These are phyloP conservation scores for Cyclospora cayetanensis DNA, from an alignment of 169 alveolate species.

Conservation along the genomic window DNA sequence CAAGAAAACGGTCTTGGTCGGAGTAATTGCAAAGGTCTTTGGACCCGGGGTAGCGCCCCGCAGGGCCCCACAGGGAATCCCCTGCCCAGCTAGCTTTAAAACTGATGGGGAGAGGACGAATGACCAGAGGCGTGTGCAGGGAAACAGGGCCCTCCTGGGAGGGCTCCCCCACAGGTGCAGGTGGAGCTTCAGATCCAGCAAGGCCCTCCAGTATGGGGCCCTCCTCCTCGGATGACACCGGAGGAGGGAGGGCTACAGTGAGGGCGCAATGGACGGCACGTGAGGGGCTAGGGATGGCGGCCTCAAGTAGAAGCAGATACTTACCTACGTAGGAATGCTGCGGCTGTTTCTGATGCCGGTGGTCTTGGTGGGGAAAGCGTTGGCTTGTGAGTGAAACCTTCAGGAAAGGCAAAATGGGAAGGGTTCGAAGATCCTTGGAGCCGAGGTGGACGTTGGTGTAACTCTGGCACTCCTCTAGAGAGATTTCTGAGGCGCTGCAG, in stretches of 20 bases:
- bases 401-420: slow-evolving; percentile 18
- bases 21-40: not conserved
- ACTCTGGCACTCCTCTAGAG: not conserved
- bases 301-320: slow-evolving; percentile 46
- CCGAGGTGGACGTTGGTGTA: not conserved
- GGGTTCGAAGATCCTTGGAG: not conserved
- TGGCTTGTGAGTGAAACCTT: not conserved
- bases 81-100: slow-evolving; percentile 2
- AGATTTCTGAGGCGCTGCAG: not conserved
- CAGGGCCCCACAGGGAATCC: not conserved
- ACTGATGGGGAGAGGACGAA: not conserved
- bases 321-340: not conserved
- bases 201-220: not conserved
- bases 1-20: not conserved
- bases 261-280: slow-evolving; percentile 28
- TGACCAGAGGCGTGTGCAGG: not conserved
- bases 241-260: not conserved
- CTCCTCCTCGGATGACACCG: not conserved
- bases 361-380: not conserved
- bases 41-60: too few species aligned
- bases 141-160: not conserved
- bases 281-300: slow-evolving; percentile 24
- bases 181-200: not conserved
- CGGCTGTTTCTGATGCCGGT: slow-evolving; percentile 11
- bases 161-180: not conserved